A percentile compares a stretch with the other conserved stretches of the same genome.
Evolutionary conservation across 2,329 filamentous ascomycete genomes (phyloP).

Genomic region (Aureobasidium subglaciale): DNA sequence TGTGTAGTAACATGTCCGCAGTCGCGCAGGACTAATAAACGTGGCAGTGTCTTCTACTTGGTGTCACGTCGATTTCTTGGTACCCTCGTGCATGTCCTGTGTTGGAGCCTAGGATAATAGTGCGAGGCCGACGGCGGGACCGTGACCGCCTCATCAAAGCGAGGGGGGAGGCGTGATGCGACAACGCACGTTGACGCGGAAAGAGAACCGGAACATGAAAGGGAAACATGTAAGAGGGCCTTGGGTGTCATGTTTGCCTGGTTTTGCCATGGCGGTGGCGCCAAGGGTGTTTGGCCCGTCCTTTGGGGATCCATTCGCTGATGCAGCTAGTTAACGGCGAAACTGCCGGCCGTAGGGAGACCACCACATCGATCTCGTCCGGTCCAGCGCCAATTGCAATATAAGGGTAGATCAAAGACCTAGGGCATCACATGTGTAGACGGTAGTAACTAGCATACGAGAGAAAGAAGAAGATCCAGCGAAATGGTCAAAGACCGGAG

Average conservation of each 20-base stretch:
- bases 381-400: not conserved
- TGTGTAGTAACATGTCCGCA: too few relatives aligned
- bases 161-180: not conserved
- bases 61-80: not conserved
- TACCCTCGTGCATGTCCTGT: not conserved
- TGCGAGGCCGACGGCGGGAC: not conserved
- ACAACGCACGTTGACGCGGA: not conserved
- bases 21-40: not conserved
- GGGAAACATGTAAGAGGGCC: not conserved
- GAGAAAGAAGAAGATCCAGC: too few relatives aligned
- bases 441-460: too few relatives aligned
- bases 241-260: not conserved
- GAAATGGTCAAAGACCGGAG: too few relatives aligned
- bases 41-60: not conserved
- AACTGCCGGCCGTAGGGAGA: not conserved
- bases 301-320: not conserved
- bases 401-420: too few relatives aligned
- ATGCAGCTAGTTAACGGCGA: slow-evolving; percentile 13
- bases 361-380: not conserved
- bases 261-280: not conserved
- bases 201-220: not conserved
- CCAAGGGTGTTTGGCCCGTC: not conserved
- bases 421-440: too few relatives aligned
- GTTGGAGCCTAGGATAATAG: not conserved
- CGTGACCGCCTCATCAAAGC: not conserved